Conservation (phyloP, 2,329 filamentous ascomycete genomes). For the Pseudocercospora fijiensis region DNA sequence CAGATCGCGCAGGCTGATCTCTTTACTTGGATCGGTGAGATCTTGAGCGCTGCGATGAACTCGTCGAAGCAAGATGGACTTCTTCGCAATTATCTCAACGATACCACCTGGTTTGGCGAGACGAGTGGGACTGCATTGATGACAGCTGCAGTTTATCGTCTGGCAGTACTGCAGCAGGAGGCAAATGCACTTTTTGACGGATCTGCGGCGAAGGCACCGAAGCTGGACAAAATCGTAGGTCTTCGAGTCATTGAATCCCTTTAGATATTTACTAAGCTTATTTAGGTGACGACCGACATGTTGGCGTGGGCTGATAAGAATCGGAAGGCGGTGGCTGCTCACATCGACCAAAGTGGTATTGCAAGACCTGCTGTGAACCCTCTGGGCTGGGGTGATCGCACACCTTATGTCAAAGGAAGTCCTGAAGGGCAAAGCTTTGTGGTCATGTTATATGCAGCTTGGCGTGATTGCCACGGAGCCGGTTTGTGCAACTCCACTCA, state of each 20-base stretch:
- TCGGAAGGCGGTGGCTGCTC: slow-evolving; percentile 38
- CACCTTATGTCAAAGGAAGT: slow-evolving; percentile 29
- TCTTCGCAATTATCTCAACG: slow-evolving; percentile 21
- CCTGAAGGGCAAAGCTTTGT: slow-evolving; percentile 49
- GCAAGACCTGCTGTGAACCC: slow-evolving; percentile 47
- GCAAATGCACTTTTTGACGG: slow-evolving; percentile 15
- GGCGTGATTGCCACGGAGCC: slow-evolving; percentile 41
- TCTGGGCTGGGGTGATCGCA: slow-evolving; percentile 28
- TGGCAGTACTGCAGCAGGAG: slow-evolving; percentile 31
- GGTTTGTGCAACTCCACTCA: no score
- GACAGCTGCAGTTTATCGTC: slow-evolving; percentile 47
- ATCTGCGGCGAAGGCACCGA: slow-evolving; percentile 5
- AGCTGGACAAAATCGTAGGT: neutral
- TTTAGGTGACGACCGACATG: slow-evolving; percentile 16
- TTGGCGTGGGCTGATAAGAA: slow-evolving; percentile 47
- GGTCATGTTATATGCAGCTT: slow-evolving; percentile 46
- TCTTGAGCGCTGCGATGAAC: slow-evolving; percentile 41
- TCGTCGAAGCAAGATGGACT: slow-evolving; percentile 31
- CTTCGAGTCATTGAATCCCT: no score
- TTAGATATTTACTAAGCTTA: neutral
- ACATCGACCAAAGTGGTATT: slow-evolving; percentile 42
- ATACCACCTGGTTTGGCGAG: slow-evolving; percentile 47
- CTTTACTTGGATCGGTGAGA: slow-evolving; percentile 39
- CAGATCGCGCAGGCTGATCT: slow-evolving; percentile 28
- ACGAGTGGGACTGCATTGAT: slow-evolving; percentile 50